Base-by-base conservation (phyloP, 805 yeast species). In the Pichia kluyveri region DNA sequence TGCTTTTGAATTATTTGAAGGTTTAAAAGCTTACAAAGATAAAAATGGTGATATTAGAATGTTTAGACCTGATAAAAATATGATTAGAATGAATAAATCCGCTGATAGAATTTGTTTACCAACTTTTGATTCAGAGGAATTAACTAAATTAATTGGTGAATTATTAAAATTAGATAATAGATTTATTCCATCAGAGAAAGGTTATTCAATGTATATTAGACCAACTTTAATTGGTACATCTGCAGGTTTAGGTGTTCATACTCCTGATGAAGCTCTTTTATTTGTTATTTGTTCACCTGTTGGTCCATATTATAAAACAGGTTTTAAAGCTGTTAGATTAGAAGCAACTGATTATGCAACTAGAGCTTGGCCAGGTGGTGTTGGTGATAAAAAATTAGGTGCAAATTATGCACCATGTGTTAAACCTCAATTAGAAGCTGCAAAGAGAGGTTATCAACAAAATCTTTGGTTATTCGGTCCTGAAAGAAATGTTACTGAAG, bases 301-400 rank as follows among this genome's bases (percentile, higher is more conserved):
- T 31, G 98, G 98, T 44, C 97, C 98, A 27, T 93, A 91, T 77
- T 88, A 85, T 71, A 76, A 84, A 60, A 85, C 96, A 18, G 97
- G 98, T 18, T 91, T 91, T 80, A 89, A 90, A 70, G 96, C 98
- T 40, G 96, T 93, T 47, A 75, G 79, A 52, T 76, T 93, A 55
- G 96, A 91, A 71, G 97, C 98, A 56, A 90, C 96, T 36, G 96
- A 88, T 64, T 82, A 86, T 59, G 96, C 96, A 44, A 90, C 90
- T 34, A 86, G 99, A 73, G 98, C 99, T 31, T 91, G 98, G 98
- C 98, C 98, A 63, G 96, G 96, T 61, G 99, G 98, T 68, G 89
- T 82, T 59, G 99, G 99, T 69, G 85, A 91, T 79, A 83, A 80
- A 69, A 91, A 91, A 70, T 79, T 91, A 60, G 99, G 99, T 68